Percentiles rank a stretch among this genome's conserved stretches.
Evolutionary conservation across 441 rosid genomes (phyloP).

Genomic region (Jatropha podagrica): DNA sequence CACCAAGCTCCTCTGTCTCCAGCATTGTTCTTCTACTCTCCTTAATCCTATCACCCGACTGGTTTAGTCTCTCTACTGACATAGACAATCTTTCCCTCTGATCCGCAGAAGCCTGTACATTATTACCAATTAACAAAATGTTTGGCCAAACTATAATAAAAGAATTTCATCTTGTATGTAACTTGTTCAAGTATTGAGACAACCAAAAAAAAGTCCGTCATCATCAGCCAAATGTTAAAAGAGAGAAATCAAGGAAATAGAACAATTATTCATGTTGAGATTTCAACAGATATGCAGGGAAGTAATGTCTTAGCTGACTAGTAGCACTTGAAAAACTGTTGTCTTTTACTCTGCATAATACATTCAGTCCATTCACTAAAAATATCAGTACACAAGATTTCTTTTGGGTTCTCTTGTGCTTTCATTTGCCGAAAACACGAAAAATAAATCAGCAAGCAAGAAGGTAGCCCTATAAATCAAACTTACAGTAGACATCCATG

Average conservation of each 20-base stretch:
- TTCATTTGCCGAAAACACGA: background rate
- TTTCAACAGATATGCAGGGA: background rate
- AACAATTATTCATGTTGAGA: background rate
- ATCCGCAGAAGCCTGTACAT: slow-evolving; percentile 74
- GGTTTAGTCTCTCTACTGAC: slow-evolving; percentile 70
- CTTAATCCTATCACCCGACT: slow-evolving; percentile 66
- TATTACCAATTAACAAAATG: slow-evolving; percentile 11
- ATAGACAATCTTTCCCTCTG: slow-evolving; percentile 79
- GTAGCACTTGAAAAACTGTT: background rate
- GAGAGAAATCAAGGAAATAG: background rate
- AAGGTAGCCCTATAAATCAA: background rate
- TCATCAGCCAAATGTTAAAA: background rate
- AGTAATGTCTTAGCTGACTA: background rate
- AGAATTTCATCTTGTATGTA: background rate
- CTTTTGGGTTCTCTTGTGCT: background rate
- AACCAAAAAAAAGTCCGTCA: slow-evolving; percentile 9
- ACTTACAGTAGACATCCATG: background rate
- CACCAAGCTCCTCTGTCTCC: slow-evolving; percentile 96
- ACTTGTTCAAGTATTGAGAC: background rate
- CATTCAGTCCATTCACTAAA: background rate
- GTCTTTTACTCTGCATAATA: background rate
- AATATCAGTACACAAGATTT: background rate
- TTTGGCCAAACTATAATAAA: background rate
- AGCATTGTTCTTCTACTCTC: slow-evolving; percentile 84
- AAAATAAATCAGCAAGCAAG: background rate